phyloP scores from a whole-genome alignment of 1,284 basidiomycete species.

The Ceratobasidium sp. region DNA sequence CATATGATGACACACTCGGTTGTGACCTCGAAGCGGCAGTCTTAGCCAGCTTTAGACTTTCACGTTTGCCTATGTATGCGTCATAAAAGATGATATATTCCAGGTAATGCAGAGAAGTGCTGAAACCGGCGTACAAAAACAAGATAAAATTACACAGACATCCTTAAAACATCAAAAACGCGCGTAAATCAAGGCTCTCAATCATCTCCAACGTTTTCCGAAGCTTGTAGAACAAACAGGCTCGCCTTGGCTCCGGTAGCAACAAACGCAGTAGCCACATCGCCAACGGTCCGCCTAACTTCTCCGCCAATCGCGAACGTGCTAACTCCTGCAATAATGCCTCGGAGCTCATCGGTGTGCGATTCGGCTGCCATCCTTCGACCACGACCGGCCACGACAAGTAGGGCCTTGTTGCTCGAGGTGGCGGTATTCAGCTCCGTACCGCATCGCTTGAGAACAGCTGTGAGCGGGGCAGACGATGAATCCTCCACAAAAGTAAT shows the following conservation, averaged over 20 bases:
- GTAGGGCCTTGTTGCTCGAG: slow-evolving; percentile 62
- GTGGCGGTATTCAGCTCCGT: slow-evolving; percentile 51
- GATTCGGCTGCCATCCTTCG: slow-evolving; percentile 57
- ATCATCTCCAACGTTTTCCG: slow-evolving; percentile 41
- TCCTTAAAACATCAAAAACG: neutral
- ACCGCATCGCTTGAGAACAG: slow-evolving; percentile 61
- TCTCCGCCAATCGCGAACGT: slow-evolving; percentile 70
- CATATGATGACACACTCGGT: neutral
- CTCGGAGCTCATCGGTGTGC: slow-evolving; percentile 57
- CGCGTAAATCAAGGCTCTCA: slow-evolving; percentile 13
- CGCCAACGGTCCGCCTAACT: slow-evolving; percentile 63
- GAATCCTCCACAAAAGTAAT: slow-evolving; percentile 69
- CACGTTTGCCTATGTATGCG: neutral
- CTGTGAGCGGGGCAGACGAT: slow-evolving; percentile 69
- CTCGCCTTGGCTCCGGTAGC: slow-evolving; percentile 71
- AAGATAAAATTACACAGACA: slow-evolving; percentile 20
- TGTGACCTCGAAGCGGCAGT: neutral
- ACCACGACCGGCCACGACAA: slow-evolving; percentile 62
- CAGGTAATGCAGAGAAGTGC: neutral
- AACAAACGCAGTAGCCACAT: slow-evolving; percentile 59
- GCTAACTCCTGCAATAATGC: slow-evolving; percentile 60
- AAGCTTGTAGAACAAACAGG: slow-evolving; percentile 77
- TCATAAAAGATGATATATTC: slow-evolving; percentile 6
- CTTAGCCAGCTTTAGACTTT: neutral
- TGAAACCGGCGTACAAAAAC: neutral